Evolutionary conservation across 176 grass and related monocot species (phyloP), one percentile per base, ranked within the genome.

Genomic region (Triticum turgidum): DNA sequence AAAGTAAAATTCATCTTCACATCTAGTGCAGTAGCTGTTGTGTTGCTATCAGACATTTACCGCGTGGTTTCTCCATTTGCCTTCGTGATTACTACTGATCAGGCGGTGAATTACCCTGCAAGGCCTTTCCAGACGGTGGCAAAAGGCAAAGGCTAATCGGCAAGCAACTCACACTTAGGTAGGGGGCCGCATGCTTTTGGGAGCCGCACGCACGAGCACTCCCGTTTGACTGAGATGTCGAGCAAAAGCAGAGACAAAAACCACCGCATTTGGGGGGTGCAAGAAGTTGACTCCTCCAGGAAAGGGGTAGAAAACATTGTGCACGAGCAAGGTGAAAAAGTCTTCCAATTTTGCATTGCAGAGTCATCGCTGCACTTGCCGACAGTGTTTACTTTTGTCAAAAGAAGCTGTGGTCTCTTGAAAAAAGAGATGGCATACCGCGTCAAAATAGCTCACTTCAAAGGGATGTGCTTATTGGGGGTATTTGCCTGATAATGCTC

Each of bases 341-440:
- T 34, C 33, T 72, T 70, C 77, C 69, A 54, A 34, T 62, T 41
- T 18, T 65, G 47, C 74, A 56, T 17, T 10, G 29, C 61, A 77
- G 61, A 58, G 80, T 84, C 85, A 61, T 68, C 18, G 62, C 38
- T 85, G 89, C 89, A 85, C 77, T 81, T 85, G 86, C 89, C 89
- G 86, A 85, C 82, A 20, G 32, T 62, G 29, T 14, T 59, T 41
- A 14, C 66, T 61, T 51, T 80, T 49, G 80, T 76, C 69, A 81
- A 84, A 78, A 17, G 62, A 63, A 77, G 68, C 69, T 42, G 77
- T 39, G 69, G 21, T 74, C 56, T 65, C n/a, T 52, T 56, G 11
- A 29, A 62, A 11, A 80, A 80, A 49, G 7, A 52, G 21, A 69
- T 11, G 61, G 11, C 8, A 61, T 77, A n/a, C 35, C 34, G 75